Percentiles rank a stretch among this genome's conserved stretches.
phyloP scores from a whole-genome alignment of 805 yeast genomes.

The Spathaspora sp. region DNA sequence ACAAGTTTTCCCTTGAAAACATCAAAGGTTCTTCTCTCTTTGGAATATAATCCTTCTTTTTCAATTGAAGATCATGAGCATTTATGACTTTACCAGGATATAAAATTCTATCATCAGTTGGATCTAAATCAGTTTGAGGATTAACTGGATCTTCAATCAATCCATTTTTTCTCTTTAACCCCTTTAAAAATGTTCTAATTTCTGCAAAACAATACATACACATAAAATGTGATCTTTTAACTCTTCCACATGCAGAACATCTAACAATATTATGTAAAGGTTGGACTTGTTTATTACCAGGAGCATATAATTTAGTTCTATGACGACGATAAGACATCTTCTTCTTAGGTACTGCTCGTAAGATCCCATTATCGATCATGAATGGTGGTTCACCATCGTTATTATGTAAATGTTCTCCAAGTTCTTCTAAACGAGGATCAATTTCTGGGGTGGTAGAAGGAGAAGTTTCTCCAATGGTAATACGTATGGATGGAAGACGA shows the following conservation, averaged over 20 bases:
- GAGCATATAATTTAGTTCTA: constrained; percentile 78
- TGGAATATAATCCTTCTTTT: constrained; percentile 43
- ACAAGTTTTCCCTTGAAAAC: constrained; percentile 24
- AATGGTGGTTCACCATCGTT: constrained; percentile 30
- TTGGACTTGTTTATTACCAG: constrained; percentile 77
- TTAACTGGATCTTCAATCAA: constrained; percentile 7
- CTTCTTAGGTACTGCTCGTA: constrained; percentile 91
- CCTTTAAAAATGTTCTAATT: constrained; percentile 71
- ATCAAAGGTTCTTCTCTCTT: constrained; percentile 39
- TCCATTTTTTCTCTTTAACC: constrained; percentile 28
- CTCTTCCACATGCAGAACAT: constrained; percentile 95
- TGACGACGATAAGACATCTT: constrained; percentile 84
- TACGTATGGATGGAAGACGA: constrained; percentile 12
- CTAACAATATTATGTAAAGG: constrained; percentile 73
- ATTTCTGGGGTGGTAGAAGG: neutral
- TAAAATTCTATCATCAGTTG: constrained; percentile 58
- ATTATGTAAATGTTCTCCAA: constrained; percentile 37
- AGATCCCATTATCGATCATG: constrained; percentile 64
- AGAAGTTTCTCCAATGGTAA: neutral
- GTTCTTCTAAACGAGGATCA: constrained; percentile 31
- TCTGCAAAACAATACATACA: constrained; percentile 92
- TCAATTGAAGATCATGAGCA: constrained; percentile 26
- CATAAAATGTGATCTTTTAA: constrained; percentile 82
- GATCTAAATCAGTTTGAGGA: constrained; percentile 42
- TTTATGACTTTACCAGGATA: constrained; percentile 68